These are phyloP conservation scores for Polytrichum formosum DNA, from an alignment of 225 moss, liverwort and hornwort species.

Conservation along the genomic window DNA sequence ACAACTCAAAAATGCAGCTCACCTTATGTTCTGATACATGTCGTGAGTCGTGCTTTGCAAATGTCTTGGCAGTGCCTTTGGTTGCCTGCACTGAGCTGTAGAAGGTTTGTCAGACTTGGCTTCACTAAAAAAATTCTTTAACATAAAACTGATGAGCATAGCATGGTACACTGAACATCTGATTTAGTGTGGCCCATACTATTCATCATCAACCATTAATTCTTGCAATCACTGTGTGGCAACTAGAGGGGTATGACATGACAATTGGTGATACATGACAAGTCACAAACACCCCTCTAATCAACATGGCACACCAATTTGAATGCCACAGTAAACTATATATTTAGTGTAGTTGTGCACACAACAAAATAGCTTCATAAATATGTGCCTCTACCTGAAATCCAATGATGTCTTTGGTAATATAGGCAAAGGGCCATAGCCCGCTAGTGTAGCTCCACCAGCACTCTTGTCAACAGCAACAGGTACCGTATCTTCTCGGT, in stretches of 20 bases:
- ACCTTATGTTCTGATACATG: conserved; percentile 96
- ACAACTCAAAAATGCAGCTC: neutral
- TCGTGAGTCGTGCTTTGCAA: conserved; percentile 72
- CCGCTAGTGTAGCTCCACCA: conserved; percentile 50
- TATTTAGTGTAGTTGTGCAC: neutral
- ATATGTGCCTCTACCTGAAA: conserved; percentile 47
- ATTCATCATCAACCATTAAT: no score
- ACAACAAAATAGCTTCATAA: neutral
- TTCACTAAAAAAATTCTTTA: neutral
- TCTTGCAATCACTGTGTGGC: no score
- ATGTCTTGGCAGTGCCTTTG: conserved; percentile 61
- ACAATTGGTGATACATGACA: no score
- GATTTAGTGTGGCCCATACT: no score
- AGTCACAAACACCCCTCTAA: no score
- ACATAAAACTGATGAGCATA: neutral
- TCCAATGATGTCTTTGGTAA: conserved; percentile 47
- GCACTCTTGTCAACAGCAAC: conserved; percentile 24
- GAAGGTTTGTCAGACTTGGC: conserved; percentile 34
- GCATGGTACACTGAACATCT: neutral
- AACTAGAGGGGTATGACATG: no score
- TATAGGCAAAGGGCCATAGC: conserved; percentile 51
- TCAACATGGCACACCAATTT: no score
- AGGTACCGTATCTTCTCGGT: conserved; percentile 50
- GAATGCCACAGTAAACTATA: no score
- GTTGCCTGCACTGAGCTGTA: conserved; percentile 72